These are phyloP conservation scores for Xylaria curta DNA, from an alignment of 495 filamentous ascomycete genomes.

Conservation along the genomic window DNA sequence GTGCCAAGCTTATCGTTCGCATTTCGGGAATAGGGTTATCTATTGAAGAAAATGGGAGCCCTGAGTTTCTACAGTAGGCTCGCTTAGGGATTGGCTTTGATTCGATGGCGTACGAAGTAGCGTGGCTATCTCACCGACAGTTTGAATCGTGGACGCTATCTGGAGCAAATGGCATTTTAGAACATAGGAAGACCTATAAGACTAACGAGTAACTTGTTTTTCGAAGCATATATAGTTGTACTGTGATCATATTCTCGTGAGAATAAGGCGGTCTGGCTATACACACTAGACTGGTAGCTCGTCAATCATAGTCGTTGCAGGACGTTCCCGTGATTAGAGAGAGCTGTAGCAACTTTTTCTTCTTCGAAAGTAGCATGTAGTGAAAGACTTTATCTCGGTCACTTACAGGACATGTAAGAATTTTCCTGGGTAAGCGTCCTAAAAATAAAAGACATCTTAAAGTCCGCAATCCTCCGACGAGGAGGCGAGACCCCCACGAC, in stretches of 20 bases:
- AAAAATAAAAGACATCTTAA: slow-evolving; percentile 12
- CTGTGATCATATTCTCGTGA: not conserved
- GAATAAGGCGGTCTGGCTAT: not conserved
- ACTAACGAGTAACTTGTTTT: not conserved
- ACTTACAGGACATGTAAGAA: not conserved
- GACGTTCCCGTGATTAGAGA: not conserved
- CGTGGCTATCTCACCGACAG: not conserved
- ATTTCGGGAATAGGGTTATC: not conserved
- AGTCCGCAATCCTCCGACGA: not conserved
- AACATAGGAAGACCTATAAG: not conserved
- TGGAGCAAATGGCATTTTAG: not conserved
- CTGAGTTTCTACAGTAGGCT: not conserved
- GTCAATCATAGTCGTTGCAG: not conserved
- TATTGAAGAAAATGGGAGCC: not conserved
- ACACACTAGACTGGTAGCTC: not conserved
- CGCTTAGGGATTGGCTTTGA: not conserved
- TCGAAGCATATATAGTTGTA: not conserved
- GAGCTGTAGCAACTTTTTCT: not conserved
- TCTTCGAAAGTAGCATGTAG: not conserved
- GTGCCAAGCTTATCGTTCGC: slow-evolving; percentile 21
- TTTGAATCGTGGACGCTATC: not conserved
- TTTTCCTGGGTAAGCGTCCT: not conserved
- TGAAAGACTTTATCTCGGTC: not conserved
- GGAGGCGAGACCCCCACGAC: slow-evolving; percentile 1
- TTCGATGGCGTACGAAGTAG: slow-evolving; percentile 10